Base-by-base conservation (phyloP, 139 green algal species). In the Haematococcus lacustris region DNA sequence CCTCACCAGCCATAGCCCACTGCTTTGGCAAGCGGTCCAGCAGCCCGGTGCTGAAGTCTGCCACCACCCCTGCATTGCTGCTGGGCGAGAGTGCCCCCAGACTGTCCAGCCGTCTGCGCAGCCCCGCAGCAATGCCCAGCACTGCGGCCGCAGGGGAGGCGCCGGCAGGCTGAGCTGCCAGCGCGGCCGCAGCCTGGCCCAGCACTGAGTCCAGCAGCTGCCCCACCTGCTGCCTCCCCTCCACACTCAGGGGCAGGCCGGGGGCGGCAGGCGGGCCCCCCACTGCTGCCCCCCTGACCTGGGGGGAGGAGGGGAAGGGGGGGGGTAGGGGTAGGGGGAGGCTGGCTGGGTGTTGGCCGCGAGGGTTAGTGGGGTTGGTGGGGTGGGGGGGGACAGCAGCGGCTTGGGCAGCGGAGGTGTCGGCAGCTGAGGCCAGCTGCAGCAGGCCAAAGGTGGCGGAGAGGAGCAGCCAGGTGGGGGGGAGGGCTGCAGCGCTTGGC, bases 11-110 rank as follows among this genome's bases (percentile, higher is more conserved):
- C n/a, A n/a, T n/a, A n/a, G n/a, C n/a, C n/a, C n/a, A n/a, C n/a
- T n/a, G n/a, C 78, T 83, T 83, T 26, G 78, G 78, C 66, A 83
- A 38, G 70, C 73, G 51, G 57, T 83, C 78, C 66, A 78, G 34
- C 65, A 83, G 65, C 51, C 76, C 59, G 0, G 69, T 78, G 73
- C 73, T 80, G 73, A 80, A 83, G 9, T 7, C 3, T 17, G 53
- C 70, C 0, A 83, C 4, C 23, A 78, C 68, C 21, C 17, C 50
- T n/a, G n/a, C n/a, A n/a, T n/a, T n/a, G n/a, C n/a, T n/a, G n/a
- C n/a, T n/a, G n/a, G n/a, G n/a, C n/a, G 51, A 70, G 23, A 80
- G 41, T 1, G 70, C 78, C 9, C 73, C 78, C 32, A 83, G 70
- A 1, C 30, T 38, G 3, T 69, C 73, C 41, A 83, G 66, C 7